Base-by-base conservation (phyloP, 306 rosid genomes). In the Rosa rugosa region DNA sequence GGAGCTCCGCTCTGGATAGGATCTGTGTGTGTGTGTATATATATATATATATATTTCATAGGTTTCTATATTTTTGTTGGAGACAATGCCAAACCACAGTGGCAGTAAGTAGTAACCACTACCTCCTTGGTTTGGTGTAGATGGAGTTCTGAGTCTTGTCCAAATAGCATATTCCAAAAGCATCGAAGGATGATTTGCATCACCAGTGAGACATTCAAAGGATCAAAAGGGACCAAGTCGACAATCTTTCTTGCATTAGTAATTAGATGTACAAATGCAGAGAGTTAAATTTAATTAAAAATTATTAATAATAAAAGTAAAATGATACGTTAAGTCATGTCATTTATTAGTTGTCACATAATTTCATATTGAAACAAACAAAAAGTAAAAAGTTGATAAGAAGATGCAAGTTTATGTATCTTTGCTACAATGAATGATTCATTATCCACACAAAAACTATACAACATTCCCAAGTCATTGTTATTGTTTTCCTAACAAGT, bases 101-200 rank as follows among this genome's bases (percentile, higher is more conserved):
- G 69, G 38, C 5, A 13, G 17, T 13, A 13, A 63, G 4, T 16
- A 63, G 11, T 27, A 13, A 56, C 10, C 22, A 56, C 69, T 4
- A 12, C 42, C 34, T 22, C 11, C 41, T 63, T 31, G n/a, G 42
- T 63, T 14, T 31, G 42, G 20, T 31, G 42, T 13, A n/a, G 3
- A 63, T 14, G 42, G 69, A 63, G 68, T 25, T 63, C 62, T 0
- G 69, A 11, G 79, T 70, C 50, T 73, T 16, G 16, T 81, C 62
- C 71, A 36, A 41, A 34, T 46, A 65, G 82, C 79, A 72, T 83
- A 84, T 84, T 75, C 86, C 76, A 4, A 64, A 31, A 38, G 57
- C 75, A 79, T 79, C 73, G 40, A 38, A 31, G 78, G 80, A 54
- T 66, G 23, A 66, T 66, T 14, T 79, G 49, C 72, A 34, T 49